Evolutionary conservation across 129 eudicot species (phyloP).

Genomic region (Daucus carota): DNA sequence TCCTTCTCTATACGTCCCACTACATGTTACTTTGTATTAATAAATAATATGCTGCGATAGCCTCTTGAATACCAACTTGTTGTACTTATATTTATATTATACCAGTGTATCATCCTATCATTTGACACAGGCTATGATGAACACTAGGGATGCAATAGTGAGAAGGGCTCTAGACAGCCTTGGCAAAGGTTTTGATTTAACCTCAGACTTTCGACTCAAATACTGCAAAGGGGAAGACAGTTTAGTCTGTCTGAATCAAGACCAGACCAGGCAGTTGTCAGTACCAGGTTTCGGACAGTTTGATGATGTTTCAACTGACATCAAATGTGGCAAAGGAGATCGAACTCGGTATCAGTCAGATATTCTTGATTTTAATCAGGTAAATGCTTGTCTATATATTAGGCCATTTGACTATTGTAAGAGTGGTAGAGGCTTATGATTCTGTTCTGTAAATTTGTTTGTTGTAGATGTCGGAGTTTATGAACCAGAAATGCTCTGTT

Average conservation of each 20-base stretch:
- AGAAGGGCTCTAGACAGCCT: conserved; percentile 55
- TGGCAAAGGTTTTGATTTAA: conserved; percentile 88
- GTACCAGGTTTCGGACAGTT: conserved; percentile 71
- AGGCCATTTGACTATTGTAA: neutral
- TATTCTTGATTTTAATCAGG: conserved; percentile 78
- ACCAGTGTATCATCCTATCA: neutral
- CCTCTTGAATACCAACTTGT: too few species aligned
- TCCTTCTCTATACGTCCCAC: neutral
- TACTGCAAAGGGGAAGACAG: conserved; percentile 71
- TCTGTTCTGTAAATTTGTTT: neutral
- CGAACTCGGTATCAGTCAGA: conserved; percentile 75
- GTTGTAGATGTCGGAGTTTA: conserved; percentile 72
- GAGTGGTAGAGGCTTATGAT: neutral
- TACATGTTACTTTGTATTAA: too few species aligned
- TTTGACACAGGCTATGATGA: neutral
- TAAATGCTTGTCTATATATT: conserved; percentile 2
- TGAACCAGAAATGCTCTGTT: conserved; percentile 45
- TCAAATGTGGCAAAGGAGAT: conserved; percentile 90
- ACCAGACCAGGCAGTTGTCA: conserved; percentile 27
- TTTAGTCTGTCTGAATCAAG: conserved; percentile 49
- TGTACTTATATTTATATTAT: neutral
- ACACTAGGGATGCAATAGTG: conserved; percentile 25
- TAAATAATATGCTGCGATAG: too few species aligned
- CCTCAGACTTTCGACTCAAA: conserved; percentile 83
- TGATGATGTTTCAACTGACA: conserved; percentile 52